Evolutionary conservation across 306 rosid species (phyloP), one percentile per base, ranked within the genome.

Genomic region (Vigna radiata): DNA sequence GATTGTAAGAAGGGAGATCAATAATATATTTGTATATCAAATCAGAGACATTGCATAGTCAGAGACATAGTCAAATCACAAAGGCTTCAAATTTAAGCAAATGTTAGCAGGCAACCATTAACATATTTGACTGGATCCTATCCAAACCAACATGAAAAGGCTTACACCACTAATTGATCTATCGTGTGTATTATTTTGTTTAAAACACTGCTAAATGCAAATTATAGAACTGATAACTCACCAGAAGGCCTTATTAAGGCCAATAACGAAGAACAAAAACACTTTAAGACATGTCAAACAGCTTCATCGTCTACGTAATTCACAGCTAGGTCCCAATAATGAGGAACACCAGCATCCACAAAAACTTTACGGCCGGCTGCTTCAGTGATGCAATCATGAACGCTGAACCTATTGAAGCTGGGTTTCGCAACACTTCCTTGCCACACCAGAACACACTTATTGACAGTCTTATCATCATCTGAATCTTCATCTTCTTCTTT

Each of bases 391-490:
- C 97, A 92, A 25, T 95, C 98, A 29, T 92, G 97, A 71, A 95
- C 88, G 2, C 76, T 85, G 80, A 95, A 95, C 79, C 89, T 90
- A 63, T 85, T 70, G 91, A 92, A 95, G 77, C 85, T 86, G 18
- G 93, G 83, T 77, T 85, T 95, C 21, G 98, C 96, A 36, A 95
- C 96, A 83, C 90, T 89, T 76, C 98, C 98, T 87, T 95, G 98
- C 98, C 98, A 95, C 64, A 90, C 98, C 60, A 95, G 77, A 61
- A 81, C 87, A 73, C 98, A 95, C 61, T 88, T 92, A 63, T 90
- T 95, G 31, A 29, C 71, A 9, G 97, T 92, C 76, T 87, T 92
- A 29, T 90, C 98, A 36, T 91, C 91, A 7, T 72, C 84, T 11
- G 75, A 87, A 60, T 89, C 97, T 25, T 72, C 92, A 61, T 90